phyloP scores from a whole-genome alignment of 768 basidiomycete genomes.

The Kwoniella sp. region DNA sequence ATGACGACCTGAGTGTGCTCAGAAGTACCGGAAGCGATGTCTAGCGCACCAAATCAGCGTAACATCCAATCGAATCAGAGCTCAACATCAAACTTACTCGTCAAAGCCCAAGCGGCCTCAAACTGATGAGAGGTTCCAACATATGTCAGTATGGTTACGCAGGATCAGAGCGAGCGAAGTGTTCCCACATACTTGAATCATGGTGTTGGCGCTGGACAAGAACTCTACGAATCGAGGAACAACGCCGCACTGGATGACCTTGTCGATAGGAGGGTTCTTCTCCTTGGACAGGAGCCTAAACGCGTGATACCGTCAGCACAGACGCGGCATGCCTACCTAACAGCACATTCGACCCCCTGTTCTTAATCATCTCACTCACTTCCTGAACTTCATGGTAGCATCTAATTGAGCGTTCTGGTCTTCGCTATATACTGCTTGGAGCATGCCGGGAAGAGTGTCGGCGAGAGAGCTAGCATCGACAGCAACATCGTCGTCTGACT shows the following conservation, averaged over 20 bases:
- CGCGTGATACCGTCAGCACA: conserved; percentile 11
- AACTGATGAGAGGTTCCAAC: conserved; percentile 63
- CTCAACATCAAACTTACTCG: conserved; percentile 58
- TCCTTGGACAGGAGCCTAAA: conserved; percentile 85
- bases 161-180: background rate
- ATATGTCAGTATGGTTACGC: background rate
- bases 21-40: conserved; percentile 96
- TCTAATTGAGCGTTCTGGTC: conserved; percentile 90
- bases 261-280: conserved; percentile 98
- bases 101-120: conserved; percentile 96
- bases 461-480: conserved; percentile 67
- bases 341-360: background rate
- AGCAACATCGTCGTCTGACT: conserved; percentile 79
- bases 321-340: background rate
- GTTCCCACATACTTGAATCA: conserved; percentile 58
- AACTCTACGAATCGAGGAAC: conserved; percentile 97
- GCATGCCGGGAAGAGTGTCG: conserved; percentile 73
- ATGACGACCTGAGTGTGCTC: conserved; percentile 99
- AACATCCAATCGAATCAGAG: background rate
- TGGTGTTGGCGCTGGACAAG: conserved; percentile 62
- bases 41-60: conserved; percentile 25
- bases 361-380: conserved; percentile 56
- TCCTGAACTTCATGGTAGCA: conserved; percentile 97
- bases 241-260: conserved; percentile 92
- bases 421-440: conserved; percentile 86